A percentile compares a stretch with the other conserved stretches of the same genome.
Conservation (phyloP, 1,284 basidiomycete species). For the Cutaneotrichosporon arboriforme region DNA sequence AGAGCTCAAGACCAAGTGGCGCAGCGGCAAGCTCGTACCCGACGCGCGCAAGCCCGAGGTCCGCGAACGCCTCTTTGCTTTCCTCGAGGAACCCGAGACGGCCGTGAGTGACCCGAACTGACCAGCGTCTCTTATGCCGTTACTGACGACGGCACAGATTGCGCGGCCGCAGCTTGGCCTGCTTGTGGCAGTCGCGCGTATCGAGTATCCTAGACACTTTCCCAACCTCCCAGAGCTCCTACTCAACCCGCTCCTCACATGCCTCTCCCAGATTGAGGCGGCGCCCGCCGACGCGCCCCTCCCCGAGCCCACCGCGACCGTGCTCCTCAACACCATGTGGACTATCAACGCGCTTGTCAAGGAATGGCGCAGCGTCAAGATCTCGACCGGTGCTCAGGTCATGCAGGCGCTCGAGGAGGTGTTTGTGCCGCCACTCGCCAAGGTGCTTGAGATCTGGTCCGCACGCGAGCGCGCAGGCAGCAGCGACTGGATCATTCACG, state of each 20-base stretch:
- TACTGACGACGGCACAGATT: slow-evolving; percentile 29
- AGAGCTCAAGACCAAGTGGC: slow-evolving; percentile 47
- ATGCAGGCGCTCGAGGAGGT: slow-evolving; percentile 39
- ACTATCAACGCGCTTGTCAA: slow-evolving; percentile 48
- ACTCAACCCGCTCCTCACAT: slow-evolving; percentile 36
- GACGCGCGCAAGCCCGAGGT: slow-evolving; percentile 43
- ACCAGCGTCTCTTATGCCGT: not conserved
- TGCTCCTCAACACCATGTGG: slow-evolving; percentile 47
- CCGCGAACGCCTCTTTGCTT: slow-evolving; percentile 40
- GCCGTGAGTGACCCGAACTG: slow-evolving; percentile 26
- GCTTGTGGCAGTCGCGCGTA: slow-evolving; percentile 43
- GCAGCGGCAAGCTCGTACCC: slow-evolving; percentile 44
- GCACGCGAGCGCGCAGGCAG: slow-evolving; percentile 27
- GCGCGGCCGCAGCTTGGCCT: slow-evolving; percentile 44
- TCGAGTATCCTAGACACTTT: slow-evolving; percentile 41
- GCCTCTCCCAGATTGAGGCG: slow-evolving; percentile 26
- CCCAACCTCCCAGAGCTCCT: slow-evolving; percentile 39
- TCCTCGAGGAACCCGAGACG: slow-evolving; percentile 43
- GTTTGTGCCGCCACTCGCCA: slow-evolving; percentile 32
- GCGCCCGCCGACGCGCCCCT: slow-evolving; percentile 13
- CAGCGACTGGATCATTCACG: slow-evolving; percentile 38
- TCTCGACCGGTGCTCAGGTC: slow-evolving; percentile 39
- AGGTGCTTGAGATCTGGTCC: slow-evolving; percentile 37
- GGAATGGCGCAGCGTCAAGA: slow-evolving; percentile 46
- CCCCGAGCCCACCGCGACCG: slow-evolving; percentile 28